Base-by-base conservation (phyloP, 495 filamentous ascomycete species). In the Penicillium samsonianum region DNA sequence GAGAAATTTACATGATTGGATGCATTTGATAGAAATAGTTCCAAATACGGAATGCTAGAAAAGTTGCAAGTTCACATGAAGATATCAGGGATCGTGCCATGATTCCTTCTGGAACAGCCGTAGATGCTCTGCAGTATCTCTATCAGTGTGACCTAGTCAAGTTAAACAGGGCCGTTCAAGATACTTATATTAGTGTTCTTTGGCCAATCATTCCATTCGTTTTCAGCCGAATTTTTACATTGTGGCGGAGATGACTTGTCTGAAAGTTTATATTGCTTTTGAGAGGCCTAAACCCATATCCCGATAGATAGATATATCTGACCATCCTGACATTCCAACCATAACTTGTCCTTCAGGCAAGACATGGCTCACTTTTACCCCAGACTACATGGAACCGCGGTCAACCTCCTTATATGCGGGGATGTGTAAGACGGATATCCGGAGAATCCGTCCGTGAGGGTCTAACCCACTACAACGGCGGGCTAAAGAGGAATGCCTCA, bases 391-490 rank as follows among this genome's bases (percentile, higher is more conserved):
- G 22, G 5, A 37, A 23, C 28, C 17, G 19, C 30, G 31, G 30
- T 19, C 23, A 43, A 43, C 22, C 28, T 38, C 35, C 41, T 16
- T 28, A 31, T 52, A 47, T 65, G 65, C 63, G 65, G 65, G 65
- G 59, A 57, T 35, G 20, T 47, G 35, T 60, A 44, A 52, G 48
- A 57, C 62, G 59, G 57, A 59, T 40, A 63, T 63, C 60, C 63
- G 65, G 57, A 54, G 44, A 30, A 54, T 65, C 63, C 65, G 65
- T 55, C 54, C 52, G 45, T 28, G 59, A 43, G 58, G 55, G 57
- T 35, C 52, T 41, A 56, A 60, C 54, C 51, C 47, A 33, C 50
- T 59, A 46, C 53, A 47, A 37, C 51, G 42, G 52, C 14, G 48
- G 55, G 56, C 64, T 50, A n/a, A 60, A 54, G 31, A 48, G 51